Percentiles rank a stretch among this genome's conserved stretches.
Conservation (phyloP, 371 early-diverging fungal genomes). For the Thermomucor indicae-seudaticae region DNA sequence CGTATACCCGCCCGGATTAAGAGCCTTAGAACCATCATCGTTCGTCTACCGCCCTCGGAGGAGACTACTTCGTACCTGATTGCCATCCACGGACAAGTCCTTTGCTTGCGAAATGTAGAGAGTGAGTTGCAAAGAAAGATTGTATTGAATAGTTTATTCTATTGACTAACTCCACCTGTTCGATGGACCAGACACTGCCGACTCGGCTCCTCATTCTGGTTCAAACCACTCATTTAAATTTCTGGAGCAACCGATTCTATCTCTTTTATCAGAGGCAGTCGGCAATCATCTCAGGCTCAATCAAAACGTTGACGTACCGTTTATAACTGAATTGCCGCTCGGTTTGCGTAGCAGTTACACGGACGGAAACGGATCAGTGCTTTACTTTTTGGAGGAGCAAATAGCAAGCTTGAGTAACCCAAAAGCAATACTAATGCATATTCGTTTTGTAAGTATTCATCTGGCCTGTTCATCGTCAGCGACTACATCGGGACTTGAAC, state of each 20-base stretch:
- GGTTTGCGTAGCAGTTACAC: slow-evolving; percentile 17
- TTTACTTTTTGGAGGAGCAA: slow-evolving; percentile 25
- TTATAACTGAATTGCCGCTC: slow-evolving; percentile 10
- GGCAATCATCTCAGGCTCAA: background rate
- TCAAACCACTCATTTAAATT: too few species aligned
- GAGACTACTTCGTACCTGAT: too few species aligned
- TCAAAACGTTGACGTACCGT: slow-evolving; percentile 7
- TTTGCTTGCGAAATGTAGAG: slow-evolving; percentile 16
- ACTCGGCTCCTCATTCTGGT: too few species aligned
- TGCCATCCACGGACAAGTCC: slow-evolving; percentile 3
- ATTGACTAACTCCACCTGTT: background rate
- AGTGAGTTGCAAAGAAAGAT: slow-evolving; percentile 6
- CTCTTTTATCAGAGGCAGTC: slow-evolving; percentile 1
- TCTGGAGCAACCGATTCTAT: slow-evolving; percentile 5
- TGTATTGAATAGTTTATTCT: background rate
- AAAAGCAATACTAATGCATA: too few species aligned
- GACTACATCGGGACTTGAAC: too few species aligned
- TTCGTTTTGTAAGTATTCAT: too few species aligned
- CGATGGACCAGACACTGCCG: slow-evolving; percentile 4
- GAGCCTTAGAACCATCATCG: slow-evolving; percentile 19
- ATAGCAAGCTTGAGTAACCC: background rate
- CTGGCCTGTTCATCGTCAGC: too few species aligned
- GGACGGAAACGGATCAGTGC: slow-evolving; percentile 23
- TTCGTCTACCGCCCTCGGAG: slow-evolving; percentile 13
- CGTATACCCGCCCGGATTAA: too few species aligned